These are phyloP conservation scores for Polymyxa betae DNA, from an alignment of 208 protist genomes.

Conservation along the genomic window DNA sequence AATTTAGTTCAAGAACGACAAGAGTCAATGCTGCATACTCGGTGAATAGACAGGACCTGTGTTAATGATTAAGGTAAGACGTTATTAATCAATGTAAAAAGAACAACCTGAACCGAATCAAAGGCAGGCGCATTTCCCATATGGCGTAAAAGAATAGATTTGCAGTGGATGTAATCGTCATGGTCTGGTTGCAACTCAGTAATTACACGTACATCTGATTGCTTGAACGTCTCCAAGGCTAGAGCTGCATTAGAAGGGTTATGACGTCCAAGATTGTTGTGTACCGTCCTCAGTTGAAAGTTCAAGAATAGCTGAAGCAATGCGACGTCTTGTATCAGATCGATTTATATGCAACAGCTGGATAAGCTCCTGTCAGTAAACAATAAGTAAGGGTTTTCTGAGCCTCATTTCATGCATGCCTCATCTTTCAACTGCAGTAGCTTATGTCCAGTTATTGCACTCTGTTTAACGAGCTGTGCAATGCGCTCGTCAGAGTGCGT, in stretches of 20 bases:
- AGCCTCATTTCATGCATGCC: neutral
- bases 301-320: neutral
- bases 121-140: neutral
- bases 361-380: neutral
- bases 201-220: neutral
- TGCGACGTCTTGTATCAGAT: neutral
- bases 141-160: neutral
- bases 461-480: neutral
- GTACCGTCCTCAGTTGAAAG: neutral
- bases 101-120: conserved; percentile 11
- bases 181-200: neutral
- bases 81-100: too few species aligned
- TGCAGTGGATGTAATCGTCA: neutral
- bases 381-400: too few species aligned
- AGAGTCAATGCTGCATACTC: neutral
- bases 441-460: neutral
- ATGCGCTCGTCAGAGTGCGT: neutral
- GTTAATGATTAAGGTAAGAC: too few species aligned
- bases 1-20: neutral
- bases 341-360: neutral
- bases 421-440: neutral
- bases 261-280: neutral
- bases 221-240: neutral
- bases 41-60: too few species aligned
- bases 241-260: neutral